Base-by-base conservation (phyloP, 1,284 basidiomycete species). In the Agaricales sp. region DNA sequence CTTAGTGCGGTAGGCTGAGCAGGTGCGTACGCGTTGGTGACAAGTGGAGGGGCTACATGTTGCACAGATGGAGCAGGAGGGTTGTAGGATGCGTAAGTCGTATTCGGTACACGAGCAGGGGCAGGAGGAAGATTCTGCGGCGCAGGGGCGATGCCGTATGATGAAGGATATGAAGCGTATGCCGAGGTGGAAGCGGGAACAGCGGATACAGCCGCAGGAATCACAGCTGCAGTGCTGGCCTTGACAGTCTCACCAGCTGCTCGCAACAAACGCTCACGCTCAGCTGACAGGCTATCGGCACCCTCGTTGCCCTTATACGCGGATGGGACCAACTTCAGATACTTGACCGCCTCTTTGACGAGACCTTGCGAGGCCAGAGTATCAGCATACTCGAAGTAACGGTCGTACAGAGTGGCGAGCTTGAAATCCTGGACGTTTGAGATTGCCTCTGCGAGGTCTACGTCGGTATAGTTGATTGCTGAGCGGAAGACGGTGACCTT, bases 341-440 rank as follows among this genome's bases (percentile, higher is more conserved):
- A 96, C 49, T 74, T 73, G 35, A 87, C 77, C 0, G 93, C 95
- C 50, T 93, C 82, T 54, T 83, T 78, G 47, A 95, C 70, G 23
- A 96, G 75, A 43, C 94, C 94, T 61, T 99, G 95, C 0, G 87
- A 79, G 6, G 91, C 88, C 24, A 99, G 75, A 51, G 97, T 68
- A 58, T 96, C 90, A 11, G 95, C 92, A 60, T 99, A 99, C 67
- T 98, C 95, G 61, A 89, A 84, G 70, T 96, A 97, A 24, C 87
- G 80, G 62, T 97, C 93, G 63, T 99, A 98, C 44, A 99, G 69
- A 11, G 73, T 72, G 0, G 88, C 79, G 16, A 98, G 77, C 66
- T 91, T 93, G 76, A 89, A 98, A 0, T 78, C 72, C 59, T 84
- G 78, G 3, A 74, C 75, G 3, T 73, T 72, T 1, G 70, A 68